Conservation (phyloP, 225 moss, liverwort and hornwort genomes). For the Neckera pumila region DNA sequence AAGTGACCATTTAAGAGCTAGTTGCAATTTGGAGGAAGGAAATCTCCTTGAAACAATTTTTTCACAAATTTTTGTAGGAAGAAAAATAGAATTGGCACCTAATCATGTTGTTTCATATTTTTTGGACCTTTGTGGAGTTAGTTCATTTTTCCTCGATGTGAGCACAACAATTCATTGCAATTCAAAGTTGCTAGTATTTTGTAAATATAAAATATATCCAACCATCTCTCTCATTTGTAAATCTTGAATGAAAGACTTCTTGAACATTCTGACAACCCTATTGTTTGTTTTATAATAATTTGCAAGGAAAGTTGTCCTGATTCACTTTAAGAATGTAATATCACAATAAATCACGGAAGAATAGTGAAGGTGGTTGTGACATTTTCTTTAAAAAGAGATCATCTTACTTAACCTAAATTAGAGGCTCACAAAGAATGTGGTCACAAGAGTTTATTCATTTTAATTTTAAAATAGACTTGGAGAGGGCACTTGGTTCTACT, state of each 20-base stretch:
- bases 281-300: background rate
- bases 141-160: fast-evolving
- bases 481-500: no score
- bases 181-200: no score
- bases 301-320: background rate
- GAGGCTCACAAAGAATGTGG: background rate
- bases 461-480: no score
- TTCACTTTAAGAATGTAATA: background rate
- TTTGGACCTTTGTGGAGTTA: no score
- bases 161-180: no score
- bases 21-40: no score
- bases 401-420: background rate
- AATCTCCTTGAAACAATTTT: no score
- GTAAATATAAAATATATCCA: background rate
- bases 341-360: background rate
- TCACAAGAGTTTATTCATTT: background rate
- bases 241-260: background rate
- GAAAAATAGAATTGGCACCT: no score
- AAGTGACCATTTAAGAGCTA: no score
- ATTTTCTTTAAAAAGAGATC: background rate
- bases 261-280: background rate
- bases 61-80: no score
- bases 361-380: no score
- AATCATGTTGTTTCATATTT: no score
- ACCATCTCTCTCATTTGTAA: background rate